A percentile compares a stretch with the other conserved stretches of the same genome.
Conservation (phyloP, 2,329 filamentous ascomycete genomes). For the Albifimbria verrucaria region DNA sequence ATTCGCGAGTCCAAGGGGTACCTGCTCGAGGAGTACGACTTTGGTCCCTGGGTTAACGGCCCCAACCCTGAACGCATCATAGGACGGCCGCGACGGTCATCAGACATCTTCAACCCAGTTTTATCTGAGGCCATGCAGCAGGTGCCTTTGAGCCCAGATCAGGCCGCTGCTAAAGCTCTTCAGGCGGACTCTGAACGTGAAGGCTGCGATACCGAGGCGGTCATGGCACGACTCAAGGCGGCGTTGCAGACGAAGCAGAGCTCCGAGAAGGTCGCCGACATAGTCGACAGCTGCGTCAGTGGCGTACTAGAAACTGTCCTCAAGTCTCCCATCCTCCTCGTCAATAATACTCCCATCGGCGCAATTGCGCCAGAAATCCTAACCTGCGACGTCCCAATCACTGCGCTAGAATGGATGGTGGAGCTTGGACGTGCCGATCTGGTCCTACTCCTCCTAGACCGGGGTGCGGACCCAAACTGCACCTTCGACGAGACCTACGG, state of each 20-base stretch:
- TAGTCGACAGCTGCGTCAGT: not conserved
- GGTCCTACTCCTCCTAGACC: not conserved
- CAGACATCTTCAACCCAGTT: too few relatives aligned
- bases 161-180: too few relatives aligned
- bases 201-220: not conserved
- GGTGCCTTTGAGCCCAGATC: too few relatives aligned
- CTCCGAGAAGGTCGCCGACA: not conserved
- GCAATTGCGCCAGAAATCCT: not conserved
- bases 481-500: too few relatives aligned
- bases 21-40: too few relatives aligned
- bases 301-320: not conserved
- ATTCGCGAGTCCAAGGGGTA: not conserved
- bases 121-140: too few relatives aligned
- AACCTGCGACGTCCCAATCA: not conserved
- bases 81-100: too few relatives aligned
- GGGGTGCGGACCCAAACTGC: too few relatives aligned
- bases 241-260: not conserved
- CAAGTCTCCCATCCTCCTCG: not conserved
- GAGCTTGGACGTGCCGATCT: not conserved
- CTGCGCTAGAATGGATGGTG: not conserved
- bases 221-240: not conserved
- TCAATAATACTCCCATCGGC: not conserved
- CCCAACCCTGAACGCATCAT: too few relatives aligned
- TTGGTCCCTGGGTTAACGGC: too few relatives aligned
- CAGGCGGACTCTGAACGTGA: too few relatives aligned